Conservation (phyloP, 1,139 yeast species). For the Kurtzmaniella natalensis region DNA sequence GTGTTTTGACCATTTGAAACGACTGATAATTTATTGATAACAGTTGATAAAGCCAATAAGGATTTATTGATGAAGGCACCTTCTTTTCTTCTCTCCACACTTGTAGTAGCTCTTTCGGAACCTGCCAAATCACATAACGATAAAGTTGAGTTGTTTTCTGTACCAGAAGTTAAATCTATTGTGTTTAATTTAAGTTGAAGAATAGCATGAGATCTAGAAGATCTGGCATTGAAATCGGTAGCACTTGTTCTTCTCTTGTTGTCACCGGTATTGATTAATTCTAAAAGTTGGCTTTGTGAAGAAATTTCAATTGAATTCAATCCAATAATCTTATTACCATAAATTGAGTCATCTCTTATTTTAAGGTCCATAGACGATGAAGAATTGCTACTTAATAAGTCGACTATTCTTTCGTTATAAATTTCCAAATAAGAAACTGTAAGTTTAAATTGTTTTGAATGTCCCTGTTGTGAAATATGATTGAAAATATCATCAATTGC, state of each 20-base stretch:
- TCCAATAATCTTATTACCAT: conserved; percentile 79
- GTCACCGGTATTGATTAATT: conserved; percentile 66
- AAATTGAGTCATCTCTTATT: conserved; percentile 68
- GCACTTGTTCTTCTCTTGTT: conserved; percentile 74
- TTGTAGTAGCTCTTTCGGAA: conserved; percentile 84
- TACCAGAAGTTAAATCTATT: conserved; percentile 34
- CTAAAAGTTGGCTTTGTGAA: conserved; percentile 56
- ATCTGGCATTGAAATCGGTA: conserved; percentile 80
- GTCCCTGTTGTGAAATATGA: conserved; percentile 33
- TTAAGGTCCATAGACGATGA: conserved; percentile 45
- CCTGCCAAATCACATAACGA: conserved; percentile 96
- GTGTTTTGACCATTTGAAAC: conserved; percentile 20
- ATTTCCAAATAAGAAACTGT: conserved; percentile 78
- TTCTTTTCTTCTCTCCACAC: conserved; percentile 80
- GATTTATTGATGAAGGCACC: conserved; percentile 92
- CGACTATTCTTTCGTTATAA: conserved; percentile 82
- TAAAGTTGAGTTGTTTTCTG: conserved; percentile 56
- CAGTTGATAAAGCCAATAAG: conserved; percentile 81
- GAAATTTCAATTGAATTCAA: conserved; percentile 56
- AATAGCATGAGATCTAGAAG: conserved; percentile 91
- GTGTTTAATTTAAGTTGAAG: conserved; percentile 62
- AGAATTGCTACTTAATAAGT: conserved; percentile 44
- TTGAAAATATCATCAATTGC: conserved; percentile 67
- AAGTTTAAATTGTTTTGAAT: conserved; percentile 35
- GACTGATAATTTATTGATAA: conserved; percentile 68